Conservation (phyloP, 1,284 basidiomycete species). For the Lignosus rhinocerotis region DNA sequence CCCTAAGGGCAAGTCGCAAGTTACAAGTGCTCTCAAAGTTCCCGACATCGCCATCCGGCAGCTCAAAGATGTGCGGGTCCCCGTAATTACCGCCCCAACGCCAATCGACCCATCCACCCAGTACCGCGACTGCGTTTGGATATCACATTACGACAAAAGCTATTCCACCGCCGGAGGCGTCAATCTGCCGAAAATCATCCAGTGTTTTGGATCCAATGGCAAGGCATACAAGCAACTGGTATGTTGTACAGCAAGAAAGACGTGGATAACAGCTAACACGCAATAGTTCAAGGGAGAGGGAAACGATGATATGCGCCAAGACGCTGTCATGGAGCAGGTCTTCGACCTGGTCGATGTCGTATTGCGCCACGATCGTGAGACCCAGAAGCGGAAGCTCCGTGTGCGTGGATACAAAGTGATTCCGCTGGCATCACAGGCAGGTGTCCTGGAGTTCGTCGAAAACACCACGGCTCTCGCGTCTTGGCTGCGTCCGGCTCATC, state of each 20-base stretch:
- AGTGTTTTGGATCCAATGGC: constrained; percentile 73
- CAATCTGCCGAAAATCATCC: constrained; percentile 82
- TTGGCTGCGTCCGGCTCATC: constrained; percentile 69
- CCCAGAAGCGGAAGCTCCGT: constrained; percentile 69
- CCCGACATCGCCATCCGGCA: constrained; percentile 49
- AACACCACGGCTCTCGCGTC: constrained; percentile 71
- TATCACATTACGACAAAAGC: constrained; percentile 58
- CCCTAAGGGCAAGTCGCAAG: constrained; percentile 17
- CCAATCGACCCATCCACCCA: constrained; percentile 71
- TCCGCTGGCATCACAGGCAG: constrained; percentile 80
- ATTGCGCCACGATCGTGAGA: constrained; percentile 73
- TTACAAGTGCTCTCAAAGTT: constrained; percentile 34
- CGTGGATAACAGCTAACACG: background rate
- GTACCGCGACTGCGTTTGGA: constrained; percentile 71
- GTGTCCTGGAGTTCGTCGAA: constrained; percentile 90
- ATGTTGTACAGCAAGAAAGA: constrained; percentile 29
- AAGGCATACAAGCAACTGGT: constrained; percentile 81
- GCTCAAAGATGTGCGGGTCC: constrained; percentile 65
- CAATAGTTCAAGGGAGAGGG: constrained; percentile 88
- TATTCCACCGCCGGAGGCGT: constrained; percentile 80
- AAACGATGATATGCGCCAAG: constrained; percentile 91
- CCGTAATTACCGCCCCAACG: constrained; percentile 76
- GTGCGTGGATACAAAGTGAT: constrained; percentile 90
- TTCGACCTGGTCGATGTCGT: constrained; percentile 89
- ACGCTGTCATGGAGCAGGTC: constrained; percentile 99